Conservation (phyloP, 495 filamentous ascomycete genomes). For the Hypoxylon perforatum region DNA sequence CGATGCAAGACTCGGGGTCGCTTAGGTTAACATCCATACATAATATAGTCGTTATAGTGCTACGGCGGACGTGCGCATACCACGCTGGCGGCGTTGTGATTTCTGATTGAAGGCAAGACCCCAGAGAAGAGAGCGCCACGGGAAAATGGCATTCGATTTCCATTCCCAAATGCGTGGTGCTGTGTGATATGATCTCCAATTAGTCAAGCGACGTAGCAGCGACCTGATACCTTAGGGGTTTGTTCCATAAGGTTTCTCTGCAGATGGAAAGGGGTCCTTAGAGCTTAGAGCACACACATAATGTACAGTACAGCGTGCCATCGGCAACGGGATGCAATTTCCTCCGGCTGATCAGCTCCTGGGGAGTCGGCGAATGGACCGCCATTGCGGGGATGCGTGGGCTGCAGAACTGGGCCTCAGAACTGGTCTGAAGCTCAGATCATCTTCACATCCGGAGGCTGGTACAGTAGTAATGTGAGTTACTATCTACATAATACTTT, state of each 20-base stretch:
- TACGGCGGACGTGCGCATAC: conserved; percentile 36
- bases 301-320: conserved; percentile 35
- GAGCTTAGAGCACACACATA: conserved; percentile 2
- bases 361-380: conserved; percentile 32
- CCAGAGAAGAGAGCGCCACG: conserved; percentile 15
- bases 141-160: conserved; percentile 12
- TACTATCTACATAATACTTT: no score
- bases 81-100: conserved; percentile 7
- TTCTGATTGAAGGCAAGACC: conserved; percentile 19
- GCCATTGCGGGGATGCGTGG: conserved; percentile 40
- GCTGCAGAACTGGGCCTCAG: conserved; percentile 15
- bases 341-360: conserved; percentile 34
- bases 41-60: conserved; percentile 12
- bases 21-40: background rate
- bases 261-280: conserved; percentile 33
- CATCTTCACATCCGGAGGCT: no score
- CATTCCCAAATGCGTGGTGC: conserved; percentile 24
- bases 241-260: conserved; percentile 39
- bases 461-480: no score
- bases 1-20: conserved; percentile 16
- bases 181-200: conserved; percentile 41
- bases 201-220: conserved; percentile 32
- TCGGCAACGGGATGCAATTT: conserved; percentile 35
- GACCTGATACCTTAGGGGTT: conserved; percentile 27
- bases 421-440: no score